These are phyloP conservation scores for Ustanciosporium gigantosporum DNA, from an alignment of 1,284 basidiomycete species.

Conservation along the genomic window DNA sequence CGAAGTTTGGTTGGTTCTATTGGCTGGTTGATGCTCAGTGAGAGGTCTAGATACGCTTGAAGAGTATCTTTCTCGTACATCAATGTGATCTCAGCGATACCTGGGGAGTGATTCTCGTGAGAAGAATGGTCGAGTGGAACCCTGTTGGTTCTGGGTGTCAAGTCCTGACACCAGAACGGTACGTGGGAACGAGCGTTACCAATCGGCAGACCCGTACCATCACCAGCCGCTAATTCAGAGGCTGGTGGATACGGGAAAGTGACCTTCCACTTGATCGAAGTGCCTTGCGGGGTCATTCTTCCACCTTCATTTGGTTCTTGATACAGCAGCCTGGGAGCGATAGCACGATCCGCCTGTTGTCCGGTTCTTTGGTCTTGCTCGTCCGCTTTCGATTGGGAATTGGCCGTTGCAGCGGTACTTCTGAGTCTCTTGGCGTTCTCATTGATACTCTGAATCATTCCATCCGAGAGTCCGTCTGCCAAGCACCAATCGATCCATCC, in stretches of 20 bases:
- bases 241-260: constrained; percentile 30
- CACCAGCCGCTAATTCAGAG: neutral
- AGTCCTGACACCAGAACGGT: constrained; percentile 47
- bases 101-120: constrained; percentile 35
- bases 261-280: constrained; percentile 40
- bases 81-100: constrained; percentile 36
- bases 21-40: constrained; percentile 18
- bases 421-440: constrained; percentile 16
- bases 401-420: constrained; percentile 5
- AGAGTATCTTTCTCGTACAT: constrained; percentile 26
- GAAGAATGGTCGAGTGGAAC: constrained; percentile 17
- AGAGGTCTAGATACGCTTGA: constrained; percentile 14
- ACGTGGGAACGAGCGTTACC: constrained; percentile 17
- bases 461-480: constrained; percentile 24
- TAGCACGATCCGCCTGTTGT: neutral
- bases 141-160: constrained; percentile 24
- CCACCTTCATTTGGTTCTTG: constrained; percentile 19
- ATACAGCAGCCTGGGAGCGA: constrained; percentile 20
- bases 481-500: constrained; percentile 53
- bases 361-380: too few relatives aligned
- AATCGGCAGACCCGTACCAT: neutral
- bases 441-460: constrained; percentile 26
- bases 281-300: constrained; percentile 21
- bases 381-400: too few relatives aligned
- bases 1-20: constrained; percentile 16